Conservation (phyloP, 1,139 yeast genomes). For the Taiozyma onychis region DNA sequence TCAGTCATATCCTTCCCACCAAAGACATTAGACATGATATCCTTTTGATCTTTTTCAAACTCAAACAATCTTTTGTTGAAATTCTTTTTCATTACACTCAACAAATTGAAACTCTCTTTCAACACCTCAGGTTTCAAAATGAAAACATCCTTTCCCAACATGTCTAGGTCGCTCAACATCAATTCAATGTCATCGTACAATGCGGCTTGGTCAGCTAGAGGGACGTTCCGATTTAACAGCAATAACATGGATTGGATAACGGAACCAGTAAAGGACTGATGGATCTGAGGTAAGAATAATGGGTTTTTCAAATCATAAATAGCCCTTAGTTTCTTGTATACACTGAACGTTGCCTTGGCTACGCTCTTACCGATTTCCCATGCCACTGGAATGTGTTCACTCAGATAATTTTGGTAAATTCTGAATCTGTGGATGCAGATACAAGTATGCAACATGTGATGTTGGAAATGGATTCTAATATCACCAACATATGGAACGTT, state of each 20-base stretch:
- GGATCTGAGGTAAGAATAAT: conserved; percentile 23
- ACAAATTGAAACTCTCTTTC: conserved; percentile 24
- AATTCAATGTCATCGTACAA: conserved; percentile 22
- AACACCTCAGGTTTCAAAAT: conserved; percentile 23
- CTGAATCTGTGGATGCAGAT: conserved; percentile 27
- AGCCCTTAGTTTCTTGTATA: conserved; percentile 21
- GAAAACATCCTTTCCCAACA: conserved; percentile 19
- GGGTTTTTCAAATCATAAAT: conserved; percentile 21
- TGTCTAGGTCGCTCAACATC: conserved; percentile 22
- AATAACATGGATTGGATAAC: conserved; percentile 26
- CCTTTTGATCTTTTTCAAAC: conserved; percentile 22
- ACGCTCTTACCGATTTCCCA: conserved; percentile 24
- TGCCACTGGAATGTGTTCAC: conserved; percentile 23
- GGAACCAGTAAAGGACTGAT: conserved; percentile 25
- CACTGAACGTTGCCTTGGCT: conserved; percentile 22
- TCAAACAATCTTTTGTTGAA: conserved; percentile 20
- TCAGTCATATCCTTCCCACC: conserved; percentile 27
- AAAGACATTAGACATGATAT: conserved; percentile 26
- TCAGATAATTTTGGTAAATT: conserved; percentile 24
- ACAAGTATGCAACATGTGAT: conserved; percentile 26
- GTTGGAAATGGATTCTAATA: conserved; percentile 24
- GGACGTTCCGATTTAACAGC: conserved; percentile 15
- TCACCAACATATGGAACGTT: conserved; percentile 18
- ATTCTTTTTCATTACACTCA: conserved; percentile 21
- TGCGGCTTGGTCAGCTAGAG: conserved; percentile 17